Evolutionary conservation across 495 filamentous ascomycete species (phyloP).

Genomic region (Pseudomonodictys pantanalensis): DNA sequence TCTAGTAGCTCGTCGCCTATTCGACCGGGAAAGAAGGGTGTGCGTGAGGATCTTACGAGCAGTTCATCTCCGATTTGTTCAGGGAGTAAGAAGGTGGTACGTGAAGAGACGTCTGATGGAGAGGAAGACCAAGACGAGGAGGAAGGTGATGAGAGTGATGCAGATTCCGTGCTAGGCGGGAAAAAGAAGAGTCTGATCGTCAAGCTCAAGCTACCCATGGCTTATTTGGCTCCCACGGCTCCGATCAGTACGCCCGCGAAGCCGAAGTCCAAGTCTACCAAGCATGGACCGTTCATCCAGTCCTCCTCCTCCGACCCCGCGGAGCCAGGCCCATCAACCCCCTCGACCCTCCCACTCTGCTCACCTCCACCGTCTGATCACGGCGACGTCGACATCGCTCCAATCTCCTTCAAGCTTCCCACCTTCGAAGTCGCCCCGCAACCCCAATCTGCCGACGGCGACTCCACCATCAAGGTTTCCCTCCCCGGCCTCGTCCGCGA

Average conservation of each 20-base stretch:
- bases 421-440: not conserved
- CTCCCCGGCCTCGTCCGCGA: constrained; percentile 18
- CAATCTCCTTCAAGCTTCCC: not conserved
- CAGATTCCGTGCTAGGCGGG: too few species aligned
- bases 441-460: not conserved
- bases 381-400: not conserved
- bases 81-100: not conserved
- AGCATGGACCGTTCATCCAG: too few species aligned
- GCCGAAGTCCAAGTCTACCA: too few species aligned
- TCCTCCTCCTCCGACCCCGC: too few species aligned
- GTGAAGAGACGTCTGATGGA: too few species aligned
- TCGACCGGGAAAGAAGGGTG: not conserved
- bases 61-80: not conserved
- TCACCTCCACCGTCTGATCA: not conserved
- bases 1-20: not conserved
- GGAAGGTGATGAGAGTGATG: too few species aligned
- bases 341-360: not conserved
- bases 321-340: not conserved
- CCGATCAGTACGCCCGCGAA: too few species aligned
- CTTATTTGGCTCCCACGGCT: too few species aligned
- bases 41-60: not conserved
- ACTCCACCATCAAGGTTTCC: constrained; percentile 6
- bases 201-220: too few species aligned
- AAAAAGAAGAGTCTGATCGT: too few species aligned
- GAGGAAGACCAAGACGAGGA: too few species aligned